These are phyloP conservation scores for Raphidocelis subcapitata DNA, from an alignment of 139 green algal genomes.

Conservation along the genomic window DNA sequence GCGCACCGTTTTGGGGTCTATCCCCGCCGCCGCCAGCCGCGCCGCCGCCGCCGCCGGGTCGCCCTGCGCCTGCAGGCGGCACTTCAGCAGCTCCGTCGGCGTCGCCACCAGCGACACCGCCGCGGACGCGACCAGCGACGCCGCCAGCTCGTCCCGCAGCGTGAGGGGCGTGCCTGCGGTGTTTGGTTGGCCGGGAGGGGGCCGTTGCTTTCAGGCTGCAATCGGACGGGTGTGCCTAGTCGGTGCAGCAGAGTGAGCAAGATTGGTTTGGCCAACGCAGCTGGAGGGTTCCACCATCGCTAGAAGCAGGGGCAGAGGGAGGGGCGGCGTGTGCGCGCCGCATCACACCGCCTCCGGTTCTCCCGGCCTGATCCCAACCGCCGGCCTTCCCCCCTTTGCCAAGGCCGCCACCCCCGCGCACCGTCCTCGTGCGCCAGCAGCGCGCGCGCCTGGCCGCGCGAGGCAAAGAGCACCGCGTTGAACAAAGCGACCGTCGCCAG, in stretches of 20 bases:
- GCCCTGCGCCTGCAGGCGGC: conserved; percentile 66
- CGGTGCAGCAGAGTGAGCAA: too few relatives aligned
- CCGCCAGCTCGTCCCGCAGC: conserved; percentile 49
- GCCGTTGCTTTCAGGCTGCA: too few relatives aligned
- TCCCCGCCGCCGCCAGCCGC: conserved; percentile 28
- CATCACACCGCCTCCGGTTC: too few relatives aligned
- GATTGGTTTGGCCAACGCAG: too few relatives aligned
- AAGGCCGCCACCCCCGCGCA: conserved; percentile 16
- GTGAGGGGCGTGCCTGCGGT: conserved; percentile 48
- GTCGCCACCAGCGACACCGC: conserved; percentile 72
- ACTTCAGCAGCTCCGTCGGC: conserved; percentile 87
- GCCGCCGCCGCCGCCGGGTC: conserved; percentile 5
- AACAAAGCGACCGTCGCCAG: conserved; percentile 79
- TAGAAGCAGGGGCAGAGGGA: too few relatives aligned
- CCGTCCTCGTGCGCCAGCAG: conserved; percentile 58
- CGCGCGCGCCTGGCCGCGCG: conserved; percentile 62
- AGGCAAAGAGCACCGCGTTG: conserved; percentile 78
- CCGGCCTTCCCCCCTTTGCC: too few relatives aligned
- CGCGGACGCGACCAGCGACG: conserved; percentile 54
- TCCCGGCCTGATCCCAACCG: too few relatives aligned
- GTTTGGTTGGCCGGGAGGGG: too few relatives aligned
- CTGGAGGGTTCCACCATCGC: too few relatives aligned
- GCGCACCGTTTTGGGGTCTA: conserved; percentile 26
- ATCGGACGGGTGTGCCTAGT: too few relatives aligned
- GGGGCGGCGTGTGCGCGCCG: too few relatives aligned